Evolutionary conservation across 768 basidiomycete species (phyloP).

Genomic region (Hygrocybe coccinea): DNA sequence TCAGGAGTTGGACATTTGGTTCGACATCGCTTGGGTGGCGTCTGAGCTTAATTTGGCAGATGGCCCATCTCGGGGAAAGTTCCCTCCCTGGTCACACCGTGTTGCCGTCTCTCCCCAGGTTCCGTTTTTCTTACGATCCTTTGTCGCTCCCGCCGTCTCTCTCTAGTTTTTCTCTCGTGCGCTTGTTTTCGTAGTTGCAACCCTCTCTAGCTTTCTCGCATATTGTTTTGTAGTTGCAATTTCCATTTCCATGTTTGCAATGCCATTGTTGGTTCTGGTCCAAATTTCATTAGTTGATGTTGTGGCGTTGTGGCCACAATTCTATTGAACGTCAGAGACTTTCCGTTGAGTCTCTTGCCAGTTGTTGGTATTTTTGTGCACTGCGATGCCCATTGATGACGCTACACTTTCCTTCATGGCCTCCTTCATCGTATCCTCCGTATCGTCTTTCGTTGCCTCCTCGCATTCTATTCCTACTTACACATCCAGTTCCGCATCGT

Average conservation of each 20-base stretch:
- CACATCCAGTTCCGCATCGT: no score
- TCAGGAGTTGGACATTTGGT: slow-evolving; percentile 22
- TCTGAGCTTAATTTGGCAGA: slow-evolving; percentile 20
- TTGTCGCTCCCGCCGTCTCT: background rate
- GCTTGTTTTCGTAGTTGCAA: no score
- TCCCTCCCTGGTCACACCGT: slow-evolving; percentile 2
- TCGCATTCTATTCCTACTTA: no score
- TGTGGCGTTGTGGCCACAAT: no score
- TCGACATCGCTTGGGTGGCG: slow-evolving; percentile 23
- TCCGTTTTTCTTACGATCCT: background rate
- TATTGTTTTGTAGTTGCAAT: background rate
- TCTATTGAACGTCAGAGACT: no score
- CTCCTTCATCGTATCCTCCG: background rate
- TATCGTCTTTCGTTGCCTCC: background rate
- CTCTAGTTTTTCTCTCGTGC: background rate
- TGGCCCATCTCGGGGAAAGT: slow-evolving; percentile 9
- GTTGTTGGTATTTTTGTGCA: no score
- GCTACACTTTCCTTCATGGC: no score
- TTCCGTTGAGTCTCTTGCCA: no score
- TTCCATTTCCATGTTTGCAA: background rate
- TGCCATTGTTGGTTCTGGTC: no score
- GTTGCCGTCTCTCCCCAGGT: background rate
- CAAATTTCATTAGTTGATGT: no score
- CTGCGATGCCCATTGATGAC: no score
- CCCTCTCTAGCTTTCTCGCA: no score